phyloP scores from a whole-genome alignment of 805 yeast species.

The Yarrowia sp. region DNA sequence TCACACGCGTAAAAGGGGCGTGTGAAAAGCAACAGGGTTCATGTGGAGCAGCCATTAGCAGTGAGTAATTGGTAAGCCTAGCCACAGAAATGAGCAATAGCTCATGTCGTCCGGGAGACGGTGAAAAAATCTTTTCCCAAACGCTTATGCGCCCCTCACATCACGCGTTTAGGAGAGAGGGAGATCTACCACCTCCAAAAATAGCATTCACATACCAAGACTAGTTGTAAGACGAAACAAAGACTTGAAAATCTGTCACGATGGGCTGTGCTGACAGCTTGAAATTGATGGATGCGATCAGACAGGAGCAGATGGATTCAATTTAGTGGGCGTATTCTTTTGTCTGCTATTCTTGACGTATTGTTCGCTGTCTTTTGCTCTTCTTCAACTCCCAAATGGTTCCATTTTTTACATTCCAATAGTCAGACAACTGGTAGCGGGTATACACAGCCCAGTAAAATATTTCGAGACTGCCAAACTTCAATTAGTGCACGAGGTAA shows the following conservation, averaged over 20 bases:
- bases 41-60: background rate
- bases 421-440: background rate
- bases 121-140: background rate
- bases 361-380: background rate
- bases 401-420: background rate
- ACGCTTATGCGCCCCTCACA: background rate
- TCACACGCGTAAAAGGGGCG: conserved; percentile 17
- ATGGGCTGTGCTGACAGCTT: background rate
- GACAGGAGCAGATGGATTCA: background rate
- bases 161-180: conserved; percentile 7
- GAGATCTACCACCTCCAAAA: background rate
- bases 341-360: background rate
- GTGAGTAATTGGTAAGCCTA: too few species aligned
- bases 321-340: background rate
- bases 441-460: conserved; percentile 14
- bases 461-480: background rate
- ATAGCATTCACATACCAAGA: conserved; percentile 9
- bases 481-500: background rate
- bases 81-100: background rate
- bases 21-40: background rate
- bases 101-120: background rate
- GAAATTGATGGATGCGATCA: background rate
- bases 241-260: background rate
- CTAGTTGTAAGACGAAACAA: conserved; percentile 17
- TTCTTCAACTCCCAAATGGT: background rate